Evolutionary conservation across 495 filamentous ascomycete species (phyloP).

Genomic region (Xylaria telfairii): DNA sequence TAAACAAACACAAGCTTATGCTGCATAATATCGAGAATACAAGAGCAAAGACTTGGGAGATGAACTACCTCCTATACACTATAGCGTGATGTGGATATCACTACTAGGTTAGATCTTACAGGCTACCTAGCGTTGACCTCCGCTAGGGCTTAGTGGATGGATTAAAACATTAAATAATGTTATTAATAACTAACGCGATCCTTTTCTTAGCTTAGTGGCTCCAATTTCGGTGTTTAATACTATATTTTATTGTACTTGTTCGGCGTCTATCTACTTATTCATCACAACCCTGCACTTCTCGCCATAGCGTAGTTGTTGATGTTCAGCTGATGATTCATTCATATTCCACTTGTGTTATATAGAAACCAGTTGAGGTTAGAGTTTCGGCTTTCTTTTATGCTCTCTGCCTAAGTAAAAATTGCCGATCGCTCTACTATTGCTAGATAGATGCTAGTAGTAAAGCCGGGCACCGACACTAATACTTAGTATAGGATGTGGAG

Average conservation of each 20-base stretch:
- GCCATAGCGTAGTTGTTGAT: not conserved
- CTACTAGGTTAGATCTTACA: too few species aligned
- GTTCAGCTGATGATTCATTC: not conserved
- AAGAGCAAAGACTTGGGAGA: not conserved
- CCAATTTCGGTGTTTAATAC: not conserved
- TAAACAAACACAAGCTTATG: not conserved
- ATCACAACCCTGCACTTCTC: not conserved
- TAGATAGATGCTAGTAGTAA: too few species aligned
- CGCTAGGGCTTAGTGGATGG: not conserved
- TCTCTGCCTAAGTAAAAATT: not conserved
- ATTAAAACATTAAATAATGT: not conserved
- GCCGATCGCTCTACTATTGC: not conserved
- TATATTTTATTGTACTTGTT: not conserved
- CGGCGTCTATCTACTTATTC: not conserved
- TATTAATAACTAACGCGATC: not conserved
- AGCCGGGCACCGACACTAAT: not conserved
- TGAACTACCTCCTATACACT: not conserved
- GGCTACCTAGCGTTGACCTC: not conserved
- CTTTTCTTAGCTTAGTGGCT: not conserved
- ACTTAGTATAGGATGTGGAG: not conserved
- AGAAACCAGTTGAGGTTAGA: not conserved
- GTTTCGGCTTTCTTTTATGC: not conserved
- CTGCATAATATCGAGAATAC: too few species aligned
- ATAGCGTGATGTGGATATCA: not conserved
- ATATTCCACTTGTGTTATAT: not conserved